Conservation (phyloP, 2,329 filamentous ascomycete species). For the Cucurbitaria berberidis region DNA sequence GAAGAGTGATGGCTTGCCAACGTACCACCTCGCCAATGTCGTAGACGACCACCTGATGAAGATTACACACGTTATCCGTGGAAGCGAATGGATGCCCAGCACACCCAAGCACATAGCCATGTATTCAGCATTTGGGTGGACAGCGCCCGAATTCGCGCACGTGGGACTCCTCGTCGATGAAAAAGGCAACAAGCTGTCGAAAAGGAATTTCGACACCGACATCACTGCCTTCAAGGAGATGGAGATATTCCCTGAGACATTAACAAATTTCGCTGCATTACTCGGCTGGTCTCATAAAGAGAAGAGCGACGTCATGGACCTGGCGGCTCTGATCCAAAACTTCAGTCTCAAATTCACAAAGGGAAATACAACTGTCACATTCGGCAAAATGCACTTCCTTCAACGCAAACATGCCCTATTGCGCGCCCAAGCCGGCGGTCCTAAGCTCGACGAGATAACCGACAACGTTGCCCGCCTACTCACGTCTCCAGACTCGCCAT, state of each 20-base stretch:
- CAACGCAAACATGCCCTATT: conserved; percentile 72
- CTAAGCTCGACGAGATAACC: conserved; percentile 48
- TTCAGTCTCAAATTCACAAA: conserved; percentile 89
- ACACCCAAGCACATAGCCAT: conserved; percentile 77
- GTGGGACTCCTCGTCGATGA: conserved; percentile 57
- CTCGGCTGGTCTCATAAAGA: conserved; percentile 79
- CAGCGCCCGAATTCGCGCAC: conserved; percentile 56
- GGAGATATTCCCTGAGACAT: conserved; percentile 66
- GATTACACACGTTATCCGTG: conserved; percentile 93
- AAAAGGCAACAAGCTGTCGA: conserved; percentile 67
- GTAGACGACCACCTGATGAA: conserved; percentile 95
- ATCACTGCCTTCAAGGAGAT: conserved; percentile 63
- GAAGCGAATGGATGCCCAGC: conserved; percentile 95
- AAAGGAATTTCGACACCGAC: conserved; percentile 74
- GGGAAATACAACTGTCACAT: conserved; percentile 83
- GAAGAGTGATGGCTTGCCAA: conserved; percentile 90
- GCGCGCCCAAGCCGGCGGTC: conserved; percentile 55
- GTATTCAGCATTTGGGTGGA: conserved; percentile 58
- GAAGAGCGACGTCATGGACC: conserved; percentile 72
- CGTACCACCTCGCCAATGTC: conserved; percentile 97
- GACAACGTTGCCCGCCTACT: conserved; percentile 39
- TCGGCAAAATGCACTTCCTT: conserved; percentile 80
- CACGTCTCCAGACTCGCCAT: conserved; percentile 33
- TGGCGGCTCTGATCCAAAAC: conserved; percentile 74
- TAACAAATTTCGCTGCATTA: conserved; percentile 84